Base-by-base conservation (phyloP, 345 rosid species). In the Lepidium didymum region DNA sequence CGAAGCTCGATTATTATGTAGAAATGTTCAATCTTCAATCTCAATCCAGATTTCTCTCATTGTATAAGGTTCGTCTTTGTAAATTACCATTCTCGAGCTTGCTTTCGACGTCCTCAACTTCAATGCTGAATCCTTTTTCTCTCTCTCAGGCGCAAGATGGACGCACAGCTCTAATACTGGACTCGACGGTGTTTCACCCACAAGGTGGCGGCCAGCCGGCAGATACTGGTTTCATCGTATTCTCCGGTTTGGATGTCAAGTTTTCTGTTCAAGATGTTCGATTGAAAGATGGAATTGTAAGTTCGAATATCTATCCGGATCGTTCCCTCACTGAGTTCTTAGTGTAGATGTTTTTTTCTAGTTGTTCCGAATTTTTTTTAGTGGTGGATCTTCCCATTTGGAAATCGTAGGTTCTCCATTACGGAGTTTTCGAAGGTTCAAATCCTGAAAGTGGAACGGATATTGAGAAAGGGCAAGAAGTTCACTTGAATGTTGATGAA, bases 161-260 rank as follows among this genome's bases (percentile, higher is more conserved):
- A 1, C 79, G 83, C 63, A 61, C 37, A 11, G 88, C 85, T 7
- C 53, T 92, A 40, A 76, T 92, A 27, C 50, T 92, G 70, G 88
- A 85, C n/a, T 85, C 94, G 4, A 87, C 98, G 4, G 79, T 92
- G 51, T 92, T 92, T 77, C 87, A 92, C 62, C 98, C 98, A 16
- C 98, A 92, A 84, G 98, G 98, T 16, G 98, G 98, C 2, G 96
- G 96, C 36, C 96, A 92, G 75, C 98, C 95, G 0, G 72, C 95
- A 0, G 98, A 92, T 68, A 83, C 83, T 7, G 98, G 98, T 34
- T 63, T 75, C 38, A 75, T 92, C 64, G 25, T 59, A 10, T 38
- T 64, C 62, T 8, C 67, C 9, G 77, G 61, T 74, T 78, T 76
- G 10, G 72, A 67, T 27, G 36, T 45, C 74, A 84, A 81, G 38